Evolutionary conservation across 345 rosid genomes (phyloP), one percentile per base, ranked within the genome.

Genomic region (Salix dunnii): DNA sequence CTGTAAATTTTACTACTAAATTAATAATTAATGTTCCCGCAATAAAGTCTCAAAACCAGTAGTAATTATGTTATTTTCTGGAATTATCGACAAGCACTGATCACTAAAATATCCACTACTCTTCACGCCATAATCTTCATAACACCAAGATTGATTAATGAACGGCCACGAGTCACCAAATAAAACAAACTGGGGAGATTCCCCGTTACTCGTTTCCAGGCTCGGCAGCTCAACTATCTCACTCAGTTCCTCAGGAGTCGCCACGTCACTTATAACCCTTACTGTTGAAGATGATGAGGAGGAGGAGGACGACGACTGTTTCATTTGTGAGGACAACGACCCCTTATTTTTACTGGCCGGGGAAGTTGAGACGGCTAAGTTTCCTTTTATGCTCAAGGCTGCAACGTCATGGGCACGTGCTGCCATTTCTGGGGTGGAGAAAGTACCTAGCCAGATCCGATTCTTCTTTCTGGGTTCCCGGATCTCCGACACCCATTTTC

Each of bases 381-480:
- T 36, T 67, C 98, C 98, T 83, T 92, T 94, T 83, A 94, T 88
- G 87, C 86, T 88, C 46, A 92, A 74, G 43, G 97, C 95, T 13
- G 98, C 98, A 18, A 92, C 98, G 87, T 94, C 98, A n/a, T 94
- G 98, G 0, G 98, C 98, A 68, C 98, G 97, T 38, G 98, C 98
- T 3, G 98, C 98, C 97, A 92, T 92, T 82, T 94, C 97, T 0
- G 98, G 85, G 9, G 93, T 92, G 38, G 93, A 77, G 89, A 94
- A 94, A 17, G 98, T 94, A 4, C 98, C 98, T 1, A 94, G 91
- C 98, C 98, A 94, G 91, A 94, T 94, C 82, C 98, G 86, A 80
- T 78, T 91, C 80, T 94, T 94, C 85, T 94, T 94, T 69, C 97
- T 85, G 38, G 98, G 98, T 83, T 94, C 94, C 17, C 98, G 89